Evolutionary conservation across 257 asterid genomes (phyloP).

Genomic region (Avicennia marina): DNA sequence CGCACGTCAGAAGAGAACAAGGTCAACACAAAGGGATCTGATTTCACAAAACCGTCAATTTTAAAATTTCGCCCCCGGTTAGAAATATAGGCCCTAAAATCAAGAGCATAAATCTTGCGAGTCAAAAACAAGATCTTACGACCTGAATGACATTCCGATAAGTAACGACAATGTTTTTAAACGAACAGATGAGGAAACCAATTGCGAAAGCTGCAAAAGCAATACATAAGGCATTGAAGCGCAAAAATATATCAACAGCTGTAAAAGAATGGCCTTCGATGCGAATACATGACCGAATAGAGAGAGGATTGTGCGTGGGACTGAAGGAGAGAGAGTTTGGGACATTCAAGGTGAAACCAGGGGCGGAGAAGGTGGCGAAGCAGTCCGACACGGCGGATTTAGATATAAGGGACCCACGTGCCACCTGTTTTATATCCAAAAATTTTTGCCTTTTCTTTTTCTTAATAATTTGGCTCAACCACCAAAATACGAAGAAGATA

Average conservation of each 20-base stretch:
- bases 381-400: conserved; percentile 24
- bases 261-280: not conserved
- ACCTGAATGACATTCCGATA: not conserved
- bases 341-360: conserved; percentile 24
- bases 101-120: not conserved
- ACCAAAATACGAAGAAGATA: no score
- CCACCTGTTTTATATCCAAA: conserved; percentile 28
- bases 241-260: not conserved
- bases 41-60: not conserved
- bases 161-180: not conserved
- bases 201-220: not conserved
- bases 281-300: not conserved
- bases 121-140: conserved; percentile 17
- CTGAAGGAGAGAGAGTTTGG: conserved; percentile 1
- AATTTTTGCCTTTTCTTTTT: no score
- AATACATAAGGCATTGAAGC: not conserved
- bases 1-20: conserved; percentile 16
- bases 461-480: no score
- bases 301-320: not conserved
- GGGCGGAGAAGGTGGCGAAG: conserved; percentile 48
- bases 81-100: not conserved
- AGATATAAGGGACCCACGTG: conserved; percentile 21
- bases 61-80: not conserved
- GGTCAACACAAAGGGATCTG: conserved; percentile 11
- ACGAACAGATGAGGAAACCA: not conserved